phyloP scores from a whole-genome alignment of 2,329 filamentous ascomycete species.

The Pseudogymnoascus sp. region DNA sequence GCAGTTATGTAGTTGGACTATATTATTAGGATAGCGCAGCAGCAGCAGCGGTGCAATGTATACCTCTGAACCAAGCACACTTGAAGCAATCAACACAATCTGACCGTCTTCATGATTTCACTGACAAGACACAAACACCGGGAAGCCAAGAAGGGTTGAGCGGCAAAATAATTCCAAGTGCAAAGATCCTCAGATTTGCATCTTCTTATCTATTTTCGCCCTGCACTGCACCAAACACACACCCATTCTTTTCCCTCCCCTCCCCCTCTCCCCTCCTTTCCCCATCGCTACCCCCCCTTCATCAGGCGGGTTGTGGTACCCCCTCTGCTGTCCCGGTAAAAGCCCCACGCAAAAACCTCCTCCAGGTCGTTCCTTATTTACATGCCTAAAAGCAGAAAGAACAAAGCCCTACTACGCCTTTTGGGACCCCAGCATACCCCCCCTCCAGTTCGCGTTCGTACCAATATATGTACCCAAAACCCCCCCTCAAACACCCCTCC shows the following conservation, averaged over 20 bases:
- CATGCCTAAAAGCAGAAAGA: not conserved
- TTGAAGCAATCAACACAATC: not conserved
- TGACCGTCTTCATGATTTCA: not conserved
- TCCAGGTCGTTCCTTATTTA: not conserved
- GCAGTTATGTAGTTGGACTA: not conserved
- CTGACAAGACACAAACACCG: not conserved
- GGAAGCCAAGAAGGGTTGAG: not conserved
- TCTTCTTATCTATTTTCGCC: not conserved
- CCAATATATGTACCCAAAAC: slow-evolving; percentile 2
- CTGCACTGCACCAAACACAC: not conserved
- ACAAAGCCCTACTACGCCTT: not conserved
- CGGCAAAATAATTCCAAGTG: not conserved
- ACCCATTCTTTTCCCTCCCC: not conserved
- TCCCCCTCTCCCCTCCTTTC: not conserved
- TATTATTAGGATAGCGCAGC: not conserved
- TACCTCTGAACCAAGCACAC: not conserved
- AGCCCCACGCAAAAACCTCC: not conserved
- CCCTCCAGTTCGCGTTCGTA: not conserved
- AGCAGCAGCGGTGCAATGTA: not conserved
- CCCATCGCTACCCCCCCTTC: not conserved
- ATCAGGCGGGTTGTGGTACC: not conserved
- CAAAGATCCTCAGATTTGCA: slow-evolving; percentile 5
- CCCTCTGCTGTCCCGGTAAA: not conserved
- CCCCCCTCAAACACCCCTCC: not conserved
- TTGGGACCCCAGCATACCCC: not conserved